Base-by-base conservation (phyloP, 2,329 filamentous ascomycete species). In the Ophiostoma australiae region DNA sequence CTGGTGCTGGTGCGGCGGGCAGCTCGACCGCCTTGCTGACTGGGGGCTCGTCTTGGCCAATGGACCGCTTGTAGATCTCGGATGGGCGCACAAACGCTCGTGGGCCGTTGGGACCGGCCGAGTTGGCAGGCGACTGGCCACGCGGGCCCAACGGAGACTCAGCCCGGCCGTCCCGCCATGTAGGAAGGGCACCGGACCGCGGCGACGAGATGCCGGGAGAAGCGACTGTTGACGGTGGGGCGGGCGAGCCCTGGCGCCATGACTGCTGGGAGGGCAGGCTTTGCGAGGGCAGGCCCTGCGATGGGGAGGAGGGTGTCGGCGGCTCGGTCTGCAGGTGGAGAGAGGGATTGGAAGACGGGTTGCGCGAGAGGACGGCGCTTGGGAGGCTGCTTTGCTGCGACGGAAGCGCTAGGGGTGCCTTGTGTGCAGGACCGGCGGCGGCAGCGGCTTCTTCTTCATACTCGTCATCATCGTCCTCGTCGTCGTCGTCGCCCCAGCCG, bases 401-500 rank as follows among this genome's bases (percentile, higher is more conserved):
- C 11, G 69, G 69, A 8, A 70, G 63, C 11, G 58, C 52, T 10
- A 20, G 37, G n/a, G 73, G 72, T 10, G 73, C 69, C 13, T 72
- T 48, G 3, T 67, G 71, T 17, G 61, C 65, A 68, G 68, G 23
- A 23, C 41, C 41, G 15, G 55, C 41, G 27, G 69, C 3, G 35
- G 52, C 31, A 35, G 41, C 61, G 63, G 65, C 48, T 8, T 41
- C 35, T 27, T 41, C n/a, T 33, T 69, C 33, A 55, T 35, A 84
- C 58, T 87, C 85, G 70, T 88, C 81, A 4, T 84, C 83, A 58
- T 89, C 86, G 27, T 31, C 27, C 41, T 89, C 86, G n/a, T 88
- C 86, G 72, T 87, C 86, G 10, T 89, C 87, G 48, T 90, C 88
- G 48, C 93, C 94, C 94, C 94, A 97, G 77, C 97, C 94, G 76